phyloP scores from a whole-genome alignment of 2,329 filamentous ascomycete genomes.

The Pseudopithomyces maydicus region DNA sequence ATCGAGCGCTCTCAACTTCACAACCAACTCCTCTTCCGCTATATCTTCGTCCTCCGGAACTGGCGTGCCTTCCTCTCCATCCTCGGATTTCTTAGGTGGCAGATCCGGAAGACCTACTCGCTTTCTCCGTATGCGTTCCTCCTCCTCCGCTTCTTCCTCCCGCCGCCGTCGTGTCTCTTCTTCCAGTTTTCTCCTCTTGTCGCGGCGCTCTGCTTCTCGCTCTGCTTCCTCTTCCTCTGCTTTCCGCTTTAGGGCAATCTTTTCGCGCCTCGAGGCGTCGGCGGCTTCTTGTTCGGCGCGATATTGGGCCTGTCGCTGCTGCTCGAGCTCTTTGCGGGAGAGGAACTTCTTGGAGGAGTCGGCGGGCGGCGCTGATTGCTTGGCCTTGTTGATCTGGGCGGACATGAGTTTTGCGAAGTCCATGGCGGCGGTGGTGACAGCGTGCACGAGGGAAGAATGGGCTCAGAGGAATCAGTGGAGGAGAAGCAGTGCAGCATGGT shows the following conservation, averaged over 20 bases:
- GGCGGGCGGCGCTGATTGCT: conserved; percentile 53
- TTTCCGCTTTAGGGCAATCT: conserved; percentile 79
- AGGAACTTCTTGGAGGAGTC: conserved; percentile 68
- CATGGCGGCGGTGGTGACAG: conserved; percentile 59
- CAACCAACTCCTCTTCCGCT: conserved; percentile 70
- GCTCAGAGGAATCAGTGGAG: not conserved
- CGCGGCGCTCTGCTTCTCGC: conserved; percentile 72
- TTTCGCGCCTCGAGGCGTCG: conserved; percentile 72
- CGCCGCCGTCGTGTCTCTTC: conserved; percentile 74
- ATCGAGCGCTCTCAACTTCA: conserved; percentile 70
- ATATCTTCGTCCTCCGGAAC: conserved; percentile 64
- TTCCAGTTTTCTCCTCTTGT: conserved; percentile 80
- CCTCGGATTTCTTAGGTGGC: conserved; percentile 54
- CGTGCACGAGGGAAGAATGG: not conserved
- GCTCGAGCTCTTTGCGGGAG: conserved; percentile 85
- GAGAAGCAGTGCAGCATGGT: not conserved
- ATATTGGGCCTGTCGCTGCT: conserved; percentile 79
- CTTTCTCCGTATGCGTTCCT: conserved; percentile 74
- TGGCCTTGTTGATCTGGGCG: conserved; percentile 85
- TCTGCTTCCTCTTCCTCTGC: conserved; percentile 82
- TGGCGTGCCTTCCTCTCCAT: conserved; percentile 50
- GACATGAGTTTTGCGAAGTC: conserved; percentile 95
- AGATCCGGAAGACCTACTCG: conserved; percentile 81
- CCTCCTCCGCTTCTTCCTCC: conserved; percentile 74
- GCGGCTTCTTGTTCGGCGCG: conserved; percentile 77